phyloP scores from a whole-genome alignment of 2,329 filamentous ascomycete genomes.

The Monosporascus ibericus region DNA sequence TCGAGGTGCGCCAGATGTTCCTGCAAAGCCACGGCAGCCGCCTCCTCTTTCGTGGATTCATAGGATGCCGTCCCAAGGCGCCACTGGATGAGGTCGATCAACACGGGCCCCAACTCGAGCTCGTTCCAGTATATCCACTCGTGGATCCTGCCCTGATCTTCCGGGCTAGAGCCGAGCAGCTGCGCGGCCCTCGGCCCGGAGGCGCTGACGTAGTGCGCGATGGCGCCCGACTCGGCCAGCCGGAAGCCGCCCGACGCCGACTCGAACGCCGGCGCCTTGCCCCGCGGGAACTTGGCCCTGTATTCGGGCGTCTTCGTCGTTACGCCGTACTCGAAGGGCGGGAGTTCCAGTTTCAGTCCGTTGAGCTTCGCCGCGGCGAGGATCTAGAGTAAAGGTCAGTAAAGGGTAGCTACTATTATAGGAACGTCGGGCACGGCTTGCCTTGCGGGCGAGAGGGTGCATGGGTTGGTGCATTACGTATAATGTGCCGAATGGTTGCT shows the following conservation, averaged over 20 bases:
- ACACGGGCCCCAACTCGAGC: not conserved
- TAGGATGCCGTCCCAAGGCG: not conserved
- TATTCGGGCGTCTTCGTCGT: constrained; percentile 29
- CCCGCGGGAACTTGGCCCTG: constrained; percentile 31
- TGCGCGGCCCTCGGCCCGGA: constrained; percentile 26
- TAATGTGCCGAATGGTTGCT: not conserved
- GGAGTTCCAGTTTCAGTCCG: constrained; percentile 6
- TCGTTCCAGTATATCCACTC: constrained; percentile 29
- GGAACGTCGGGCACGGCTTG: not conserved
- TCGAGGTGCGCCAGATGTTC: not conserved
- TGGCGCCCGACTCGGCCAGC: constrained; percentile 31
- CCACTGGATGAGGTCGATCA: not conserved
- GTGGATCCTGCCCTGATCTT: constrained; percentile 26
- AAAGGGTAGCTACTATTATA: not conserved
- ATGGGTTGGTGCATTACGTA: not conserved
- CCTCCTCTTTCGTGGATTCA: not conserved
- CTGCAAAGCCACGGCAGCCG: not conserved
- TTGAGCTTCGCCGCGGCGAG: constrained; percentile 15
- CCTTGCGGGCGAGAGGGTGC: not conserved
- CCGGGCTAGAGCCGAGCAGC: constrained; percentile 25
- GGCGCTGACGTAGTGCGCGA: constrained; percentile 30
- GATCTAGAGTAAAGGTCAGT: not conserved
- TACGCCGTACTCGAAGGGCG: constrained; percentile 23
- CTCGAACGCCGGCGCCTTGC: constrained; percentile 32
- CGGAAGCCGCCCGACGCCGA: constrained; percentile 9